phyloP scores from a whole-genome alignment of 768 basidiomycete genomes.

The Podaxis rugospora region DNA sequence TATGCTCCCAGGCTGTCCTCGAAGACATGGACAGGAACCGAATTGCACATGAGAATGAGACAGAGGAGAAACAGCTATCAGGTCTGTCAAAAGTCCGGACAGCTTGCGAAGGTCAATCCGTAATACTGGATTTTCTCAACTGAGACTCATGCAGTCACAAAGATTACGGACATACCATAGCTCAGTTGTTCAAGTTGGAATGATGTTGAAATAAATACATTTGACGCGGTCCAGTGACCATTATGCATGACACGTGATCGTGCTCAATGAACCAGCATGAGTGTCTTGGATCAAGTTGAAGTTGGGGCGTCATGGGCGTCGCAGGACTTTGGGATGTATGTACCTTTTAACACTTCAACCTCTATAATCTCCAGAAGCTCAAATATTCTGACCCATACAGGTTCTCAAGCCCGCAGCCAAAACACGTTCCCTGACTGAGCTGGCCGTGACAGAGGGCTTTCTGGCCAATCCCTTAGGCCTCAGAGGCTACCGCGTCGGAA shows the following conservation, averaged over 20 bases:
- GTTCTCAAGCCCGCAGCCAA: slow-evolving; percentile 68
- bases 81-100: slow-evolving; percentile 4
- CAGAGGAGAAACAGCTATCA: slow-evolving; percentile 2
- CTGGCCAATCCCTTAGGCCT: slow-evolving; percentile 55
- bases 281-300: not conserved
- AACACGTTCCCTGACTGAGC: slow-evolving; percentile 69
- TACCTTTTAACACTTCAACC: slow-evolving; percentile 2
- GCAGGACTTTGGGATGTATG: slow-evolving; percentile 47
- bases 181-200: not conserved
- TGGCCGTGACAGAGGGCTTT: slow-evolving; percentile 75
- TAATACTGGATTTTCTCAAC: not conserved
- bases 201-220: not conserved
- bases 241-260: not conserved
- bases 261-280: slow-evolving; percentile 1
- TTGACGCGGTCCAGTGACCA: no score
- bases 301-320: slow-evolving; percentile 34
- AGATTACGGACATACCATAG: not conserved
- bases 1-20: not conserved
- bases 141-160: not conserved
- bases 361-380: slow-evolving; percentile 2
- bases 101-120: slow-evolving; percentile 9
- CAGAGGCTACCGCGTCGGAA: slow-evolving; percentile 78
- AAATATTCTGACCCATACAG: slow-evolving; percentile 23
- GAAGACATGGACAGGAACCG: not conserved
- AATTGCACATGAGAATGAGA: not conserved